Evolutionary conservation across 352 stramenopile genomes (phyloP), one percentile per base, ranked within the genome.

Genomic region (Phytopythium ostracodes): DNA sequence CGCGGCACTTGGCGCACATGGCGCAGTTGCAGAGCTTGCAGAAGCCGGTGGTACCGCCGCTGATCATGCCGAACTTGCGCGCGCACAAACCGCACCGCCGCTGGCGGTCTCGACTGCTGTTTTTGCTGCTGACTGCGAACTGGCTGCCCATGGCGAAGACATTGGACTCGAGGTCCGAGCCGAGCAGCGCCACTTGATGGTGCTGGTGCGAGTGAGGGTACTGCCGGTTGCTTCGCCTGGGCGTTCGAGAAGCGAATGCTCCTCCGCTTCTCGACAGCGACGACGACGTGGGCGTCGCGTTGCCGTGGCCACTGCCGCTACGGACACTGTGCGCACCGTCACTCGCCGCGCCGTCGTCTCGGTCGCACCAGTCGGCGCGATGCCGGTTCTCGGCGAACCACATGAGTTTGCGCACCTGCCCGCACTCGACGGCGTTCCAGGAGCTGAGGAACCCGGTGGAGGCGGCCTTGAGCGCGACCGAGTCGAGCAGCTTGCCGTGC

Each of bases 351-450:
- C 51, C 51, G 35, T 14, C 51, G 51, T 59, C 53, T 1, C 12
- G 33, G n/a, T 59, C 38, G 33, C n/a, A 9, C 53, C 53, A 59
- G 10, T 47, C 35, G 33, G 71, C 67, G 12, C 64, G 49, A 14
- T 76, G 67, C 25, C 67, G 70, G 50, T 77, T 72, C 18, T 72
- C 59, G 20, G 64, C 38, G 35, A 77, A 71, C 75, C 75, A 67
- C 71, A 78, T 72, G 49, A 81, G 66, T 56, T 84, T 84, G 52
- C 81, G 81, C 35, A 75, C 58, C 33, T 79, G 68, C 18, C 67
- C 70, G 50, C 67, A 79, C 57, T 80, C 72, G 42, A 81, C 63
- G 7, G 71, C 52, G 44, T 84, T 84, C 75, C 75, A 83, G 17
- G 69, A 80, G 56, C 70, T 81, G 24, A 79, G 62, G 31, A 79